Base-by-base conservation (phyloP, 2,329 filamentous ascomycete species). In the Penicillium vulpinum region DNA sequence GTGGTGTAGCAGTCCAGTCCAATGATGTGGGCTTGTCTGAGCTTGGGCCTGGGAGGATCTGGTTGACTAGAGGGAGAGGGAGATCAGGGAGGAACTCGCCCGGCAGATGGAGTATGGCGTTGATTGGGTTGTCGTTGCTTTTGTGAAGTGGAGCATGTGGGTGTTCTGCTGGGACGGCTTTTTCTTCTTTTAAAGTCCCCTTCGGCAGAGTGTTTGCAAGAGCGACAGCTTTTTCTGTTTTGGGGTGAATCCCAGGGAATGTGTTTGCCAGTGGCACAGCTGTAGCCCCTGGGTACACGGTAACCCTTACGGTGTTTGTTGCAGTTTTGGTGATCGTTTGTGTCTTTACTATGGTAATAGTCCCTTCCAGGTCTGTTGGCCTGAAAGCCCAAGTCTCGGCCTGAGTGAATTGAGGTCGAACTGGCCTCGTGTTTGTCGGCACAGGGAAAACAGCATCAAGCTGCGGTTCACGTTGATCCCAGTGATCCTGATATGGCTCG, bases 1-100 rank as follows among this genome's bases (percentile, higher is more conserved):
- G 43, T 0, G 69, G 67, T 8, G 45, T 51, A 2, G 65, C 51
- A 3, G 66, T 66, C 70, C 70, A 71, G 43, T 57, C 44, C 18
- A 61, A 40, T 18, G 47, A 41, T 24, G 29, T 29, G n/a, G 51
- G 56, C 8, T 28, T 40, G 16, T 22, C 49, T 41, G 48, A 56
- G 29, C 45, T 39, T 6, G 54, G 35, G 24, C 55, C 57, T 33
- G 61, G 51, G 11, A 59, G 44, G 16, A 46, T 39, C 15, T 56
- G 51, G 33, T 52, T 31, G 15, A 62, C 29, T n/a, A 54, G 28
- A 11, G 59, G 58, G 4, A 54, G 28, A 11, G 59, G 58, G 4
- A 64, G n/a, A 4, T 54, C 31, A 0, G 61, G 62, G 6, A 59
- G 11, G 6, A 61, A 22, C 8, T 61, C n/a, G 5, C 47, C 33